A percentile compares a stretch with the other conserved stretches of the same genome.
Conservation (phyloP, 2,329 filamentous ascomycete genomes). For the Emydomyces testavorans region DNA sequence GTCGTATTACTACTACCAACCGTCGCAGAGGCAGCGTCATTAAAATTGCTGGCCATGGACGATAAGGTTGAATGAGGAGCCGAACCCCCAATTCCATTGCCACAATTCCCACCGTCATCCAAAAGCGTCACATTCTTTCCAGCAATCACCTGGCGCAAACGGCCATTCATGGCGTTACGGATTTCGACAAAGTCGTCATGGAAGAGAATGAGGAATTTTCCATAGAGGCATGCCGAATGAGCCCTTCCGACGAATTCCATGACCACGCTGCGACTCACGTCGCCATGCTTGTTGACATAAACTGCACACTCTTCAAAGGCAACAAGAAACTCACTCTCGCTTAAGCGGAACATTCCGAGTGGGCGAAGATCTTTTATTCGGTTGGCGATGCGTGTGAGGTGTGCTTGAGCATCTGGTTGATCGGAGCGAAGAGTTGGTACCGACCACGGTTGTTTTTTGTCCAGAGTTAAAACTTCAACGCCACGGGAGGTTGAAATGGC, state of each 20-base stretch:
- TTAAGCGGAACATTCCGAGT: conserved; percentile 91
- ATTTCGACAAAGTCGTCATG: conserved; percentile 96
- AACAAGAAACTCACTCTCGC: conserved; percentile 81
- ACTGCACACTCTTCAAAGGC: conserved; percentile 94
- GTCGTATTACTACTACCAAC: conserved; percentile 22
- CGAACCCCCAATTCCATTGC: conserved; percentile 44
- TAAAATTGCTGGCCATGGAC: conserved; percentile 23
- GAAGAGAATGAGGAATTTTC: conserved; percentile 83
- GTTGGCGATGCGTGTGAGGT: conserved; percentile 72
- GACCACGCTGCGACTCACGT: conserved; percentile 83
- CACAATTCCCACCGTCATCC: conserved; percentile 61
- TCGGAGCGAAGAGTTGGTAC: conserved; percentile 67
- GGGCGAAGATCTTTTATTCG: conserved; percentile 75
- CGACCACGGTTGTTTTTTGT: conserved; percentile 92
- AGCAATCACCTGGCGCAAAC: conserved; percentile 84
- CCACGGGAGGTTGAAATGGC: conserved; percentile 84
- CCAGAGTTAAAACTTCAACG: conserved; percentile 88
- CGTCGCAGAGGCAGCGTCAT: conserved; percentile 18
- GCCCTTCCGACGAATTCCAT: conserved; percentile 99
- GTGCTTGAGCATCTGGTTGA: conserved; percentile 44
- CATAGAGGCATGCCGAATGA: conserved; percentile 74
- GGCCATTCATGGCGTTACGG: conserved; percentile 88
- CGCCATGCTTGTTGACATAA: conserved; percentile 96
- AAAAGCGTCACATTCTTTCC: conserved; percentile 81
- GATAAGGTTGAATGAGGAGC: conserved; percentile 18